Base-by-base conservation (phyloP, 2,329 filamentous ascomycete genomes). In the Tolypocladium nubicola region DNA sequence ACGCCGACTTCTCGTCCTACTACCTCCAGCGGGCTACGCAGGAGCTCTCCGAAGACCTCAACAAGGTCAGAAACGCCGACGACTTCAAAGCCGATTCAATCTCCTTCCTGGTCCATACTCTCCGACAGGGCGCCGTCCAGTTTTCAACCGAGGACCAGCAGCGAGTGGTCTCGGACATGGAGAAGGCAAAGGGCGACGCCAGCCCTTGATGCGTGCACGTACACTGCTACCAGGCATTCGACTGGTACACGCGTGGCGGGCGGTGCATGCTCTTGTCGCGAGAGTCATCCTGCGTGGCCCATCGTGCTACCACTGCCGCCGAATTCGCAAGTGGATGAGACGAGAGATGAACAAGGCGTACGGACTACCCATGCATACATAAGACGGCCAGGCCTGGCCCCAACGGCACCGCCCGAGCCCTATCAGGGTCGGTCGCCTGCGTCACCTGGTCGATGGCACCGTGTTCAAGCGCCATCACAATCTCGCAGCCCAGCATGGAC, bases 31-130 rank as follows among this genome's bases (percentile, higher is more conserved):
- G 82, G 59, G 76, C 84, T 7, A 89, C 88, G 0, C 75, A 78
- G 54, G 88, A 91, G 68, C 84, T 92, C 57, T 83, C 85, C 14
- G 85, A 90, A 62, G 88, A 91, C 67, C 77, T 92, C 41, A 84
- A 89, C 72, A 83, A 84, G 69, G 76, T 90, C 60, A 82, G 88
- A 61, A 70, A 65, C 9, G 85, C 88, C 11, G 81, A 84, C 63
- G 88, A 91, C 71, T 92, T 90, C 73, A 85, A 83, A 66, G 75
- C 75, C 58, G 83, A 84, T 55, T 81, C 81, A 4, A 78, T 90
- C 37, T 76, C 79, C 6, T 79, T 89, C 66, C 77, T 91, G 47
- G 78, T 91, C 39, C 76, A 81, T 64, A 86, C 87, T 4, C 69
- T 91, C 62, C 81, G 83, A 72, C 87, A 90, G 66, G 88, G 88